Evolutionary conservation across 805 yeast species (phyloP).

Genomic region (Suhomyces kilbournensis): DNA sequence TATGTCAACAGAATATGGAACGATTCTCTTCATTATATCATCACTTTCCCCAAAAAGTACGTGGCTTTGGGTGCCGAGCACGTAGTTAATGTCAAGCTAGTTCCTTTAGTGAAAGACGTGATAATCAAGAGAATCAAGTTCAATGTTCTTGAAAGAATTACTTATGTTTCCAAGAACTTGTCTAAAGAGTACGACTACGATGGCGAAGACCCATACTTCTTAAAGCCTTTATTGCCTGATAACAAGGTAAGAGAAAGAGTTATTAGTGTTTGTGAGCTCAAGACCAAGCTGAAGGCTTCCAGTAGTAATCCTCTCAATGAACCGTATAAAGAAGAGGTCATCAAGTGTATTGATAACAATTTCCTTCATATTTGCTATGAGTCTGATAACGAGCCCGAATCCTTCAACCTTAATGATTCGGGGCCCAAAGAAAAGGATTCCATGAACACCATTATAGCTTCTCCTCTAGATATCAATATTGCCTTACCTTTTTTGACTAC

Average conservation of each 20-base stretch:
- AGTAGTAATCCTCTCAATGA: constrained; percentile 29
- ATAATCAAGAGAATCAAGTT: constrained; percentile 61
- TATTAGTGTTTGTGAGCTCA: constrained; percentile 60
- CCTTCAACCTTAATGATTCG: constrained; percentile 15
- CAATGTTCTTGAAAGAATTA: constrained; percentile 63
- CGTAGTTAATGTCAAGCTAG: constrained; percentile 61
- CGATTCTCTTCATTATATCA: constrained; percentile 64
- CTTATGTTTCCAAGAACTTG: constrained; percentile 57
- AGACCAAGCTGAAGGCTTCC: constrained; percentile 44
- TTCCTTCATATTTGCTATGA: constrained; percentile 56
- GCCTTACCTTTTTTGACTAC: constrained; percentile 45
- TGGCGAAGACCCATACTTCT: constrained; percentile 19
- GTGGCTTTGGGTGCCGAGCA: constrained; percentile 59
- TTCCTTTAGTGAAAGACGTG: constrained; percentile 63
- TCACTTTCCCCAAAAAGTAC: constrained; percentile 68
- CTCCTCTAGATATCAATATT: constrained; percentile 42
- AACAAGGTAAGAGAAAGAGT: constrained; percentile 44
- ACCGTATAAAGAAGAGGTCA: constrained; percentile 59
- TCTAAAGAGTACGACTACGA: constrained; percentile 55
- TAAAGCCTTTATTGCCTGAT: constrained; percentile 5
- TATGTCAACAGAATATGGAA: constrained; percentile 77
- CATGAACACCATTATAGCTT: constrained; percentile 29
- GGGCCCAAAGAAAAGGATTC: constrained; percentile 8
- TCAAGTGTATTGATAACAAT: constrained; percentile 59
- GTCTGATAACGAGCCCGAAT: constrained; percentile 15